Evolutionary conservation across 441 rosid species (phyloP).

Genomic region (Pelargonium citronellum): DNA sequence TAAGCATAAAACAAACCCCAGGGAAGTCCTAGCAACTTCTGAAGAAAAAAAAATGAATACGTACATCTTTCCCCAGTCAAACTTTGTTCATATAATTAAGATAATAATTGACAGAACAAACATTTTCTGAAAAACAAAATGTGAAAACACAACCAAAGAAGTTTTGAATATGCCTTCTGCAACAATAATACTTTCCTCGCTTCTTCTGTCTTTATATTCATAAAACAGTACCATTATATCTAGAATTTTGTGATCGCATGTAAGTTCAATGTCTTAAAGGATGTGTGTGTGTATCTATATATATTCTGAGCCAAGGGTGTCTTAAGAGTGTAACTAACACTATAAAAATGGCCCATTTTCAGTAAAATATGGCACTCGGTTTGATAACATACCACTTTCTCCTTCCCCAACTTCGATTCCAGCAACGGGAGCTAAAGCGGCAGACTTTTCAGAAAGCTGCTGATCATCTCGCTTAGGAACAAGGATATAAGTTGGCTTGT

Average conservation of each 20-base stretch:
- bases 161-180: too few species aligned
- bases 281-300: too few species aligned
- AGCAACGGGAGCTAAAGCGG: slow-evolving; percentile 27
- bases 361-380: not conserved
- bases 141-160: too few species aligned
- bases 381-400: slow-evolving; percentile 38
- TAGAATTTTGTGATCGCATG: not conserved
- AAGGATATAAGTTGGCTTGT: slow-evolving; percentile 38
- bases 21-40: not conserved
- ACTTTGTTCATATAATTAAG: too few species aligned
- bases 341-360: not conserved
- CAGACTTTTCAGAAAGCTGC: slow-evolving; percentile 37
- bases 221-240: not conserved
- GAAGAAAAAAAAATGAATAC: not conserved
- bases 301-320: not conserved
- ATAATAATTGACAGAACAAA: too few species aligned
- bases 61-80: too few species aligned
- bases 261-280: not conserved
- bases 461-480: slow-evolving; percentile 46
- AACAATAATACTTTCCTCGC: too few species aligned
- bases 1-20: not conserved
- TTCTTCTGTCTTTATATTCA: too few species aligned
- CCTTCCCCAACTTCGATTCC: slow-evolving; percentile 40
- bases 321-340: not conserved
- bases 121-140: too few species aligned